A percentile compares a stretch with the other conserved stretches of the same genome.
Evolutionary conservation across 176 grass and related monocot genomes (phyloP).

Genomic region (Avena sativa): DNA sequence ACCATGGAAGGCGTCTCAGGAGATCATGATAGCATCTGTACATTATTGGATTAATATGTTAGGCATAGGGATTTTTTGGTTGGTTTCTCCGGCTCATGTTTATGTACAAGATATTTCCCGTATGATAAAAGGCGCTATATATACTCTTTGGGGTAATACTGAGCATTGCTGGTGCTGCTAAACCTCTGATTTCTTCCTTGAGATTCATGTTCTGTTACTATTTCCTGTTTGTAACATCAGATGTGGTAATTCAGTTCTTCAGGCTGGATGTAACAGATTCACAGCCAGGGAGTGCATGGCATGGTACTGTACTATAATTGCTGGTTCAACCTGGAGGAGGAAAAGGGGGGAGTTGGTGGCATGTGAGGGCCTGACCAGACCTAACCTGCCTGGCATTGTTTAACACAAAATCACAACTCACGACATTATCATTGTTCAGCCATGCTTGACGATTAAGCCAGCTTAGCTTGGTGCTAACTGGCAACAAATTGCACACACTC

Average conservation of each 20-base stretch:
- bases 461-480: background rate
- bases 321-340: constrained; percentile 33
- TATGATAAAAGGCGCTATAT: constrained; percentile 52
- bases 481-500: background rate
- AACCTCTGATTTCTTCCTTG: background rate
- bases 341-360: constrained; percentile 13
- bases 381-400: constrained; percentile 21
- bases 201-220: background rate
- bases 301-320: background rate
- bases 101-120: constrained; percentile 45
- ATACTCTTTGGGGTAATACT: constrained; percentile 7
- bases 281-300: background rate
- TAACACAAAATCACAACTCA: background rate
- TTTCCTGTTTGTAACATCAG: background rate
- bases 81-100: constrained; percentile 43
- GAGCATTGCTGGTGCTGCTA: constrained; percentile 24
- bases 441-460: constrained; percentile 16
- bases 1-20: constrained; percentile 20
- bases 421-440: constrained; percentile 9
- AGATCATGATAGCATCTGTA: constrained; percentile 50
- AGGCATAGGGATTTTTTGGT: constrained; percentile 56
- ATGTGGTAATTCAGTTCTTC: constrained; percentile 20
- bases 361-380: constrained; percentile 18
- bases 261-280: constrained; percentile 30
- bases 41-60: constrained; percentile 54